Evolutionary conservation across 1,284 basidiomycete species (phyloP).

Genomic region (Takashimella koratensis): DNA sequence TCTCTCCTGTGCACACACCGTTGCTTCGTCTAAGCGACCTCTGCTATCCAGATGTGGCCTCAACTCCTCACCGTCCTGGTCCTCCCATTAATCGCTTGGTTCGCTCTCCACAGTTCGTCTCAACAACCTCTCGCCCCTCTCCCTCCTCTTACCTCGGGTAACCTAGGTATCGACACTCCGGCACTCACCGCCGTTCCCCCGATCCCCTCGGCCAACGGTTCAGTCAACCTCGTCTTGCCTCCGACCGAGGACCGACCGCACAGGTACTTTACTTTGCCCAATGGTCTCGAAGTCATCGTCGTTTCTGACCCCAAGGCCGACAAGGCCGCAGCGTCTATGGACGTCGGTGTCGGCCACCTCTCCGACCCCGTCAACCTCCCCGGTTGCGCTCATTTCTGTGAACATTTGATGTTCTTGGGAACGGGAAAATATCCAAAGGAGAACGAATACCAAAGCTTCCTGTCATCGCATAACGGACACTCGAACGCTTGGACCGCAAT

Average conservation of each 20-base stretch:
- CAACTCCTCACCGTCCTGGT: not conserved
- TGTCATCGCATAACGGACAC: constrained; percentile 83
- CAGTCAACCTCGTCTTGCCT: constrained; percentile 57
- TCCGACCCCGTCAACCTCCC: constrained; percentile 75
- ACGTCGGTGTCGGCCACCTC: constrained; percentile 92
- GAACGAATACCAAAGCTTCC: constrained; percentile 88
- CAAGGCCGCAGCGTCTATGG: constrained; percentile 91
- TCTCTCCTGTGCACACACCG: no score
- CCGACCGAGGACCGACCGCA: constrained; percentile 72
- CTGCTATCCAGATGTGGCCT: not conserved
- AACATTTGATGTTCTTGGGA: constrained; percentile 88
- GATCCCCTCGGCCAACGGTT: constrained; percentile 35
- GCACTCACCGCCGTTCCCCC: constrained; percentile 30
- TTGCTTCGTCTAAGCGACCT: not conserved
- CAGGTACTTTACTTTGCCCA: constrained; percentile 75
- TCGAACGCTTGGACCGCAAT: constrained; percentile 95
- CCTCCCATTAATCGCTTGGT: not conserved
- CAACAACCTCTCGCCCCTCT: not conserved
- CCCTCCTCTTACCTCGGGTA: not conserved
- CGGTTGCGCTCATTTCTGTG: constrained; percentile 56
- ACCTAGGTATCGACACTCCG: not conserved
- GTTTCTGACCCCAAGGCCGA: constrained; percentile 85
- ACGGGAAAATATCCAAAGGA: constrained; percentile 71
- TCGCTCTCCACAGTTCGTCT: not conserved
- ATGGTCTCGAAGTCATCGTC: constrained; percentile 81